Evolutionary conservation across 2,329 filamentous ascomycete genomes (phyloP).

Genomic region (Pestalotiopsis fici): DNA sequence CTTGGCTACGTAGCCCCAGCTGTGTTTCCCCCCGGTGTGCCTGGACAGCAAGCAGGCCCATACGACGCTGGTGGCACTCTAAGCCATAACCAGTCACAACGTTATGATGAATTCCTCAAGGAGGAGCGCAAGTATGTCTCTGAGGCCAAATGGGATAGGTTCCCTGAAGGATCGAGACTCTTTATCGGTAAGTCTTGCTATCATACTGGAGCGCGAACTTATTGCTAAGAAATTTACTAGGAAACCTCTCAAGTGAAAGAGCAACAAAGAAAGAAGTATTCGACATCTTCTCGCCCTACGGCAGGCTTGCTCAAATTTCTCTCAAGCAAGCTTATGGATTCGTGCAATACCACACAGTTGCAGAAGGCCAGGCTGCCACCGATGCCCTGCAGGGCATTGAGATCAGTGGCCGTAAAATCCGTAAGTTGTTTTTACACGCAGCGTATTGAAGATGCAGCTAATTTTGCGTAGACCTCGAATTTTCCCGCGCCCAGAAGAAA

Average conservation of each 20-base stretch:
- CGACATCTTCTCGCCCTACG: constrained; percentile 83
- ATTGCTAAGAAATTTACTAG: constrained; percentile 47
- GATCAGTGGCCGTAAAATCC: constrained; percentile 88
- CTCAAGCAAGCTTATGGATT: constrained; percentile 98
- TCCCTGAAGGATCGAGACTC: constrained; percentile 74
- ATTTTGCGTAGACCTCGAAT: constrained; percentile 70
- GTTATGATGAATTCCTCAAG: constrained; percentile 71
- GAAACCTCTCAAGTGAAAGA: constrained; percentile 89
- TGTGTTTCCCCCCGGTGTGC: constrained; percentile 22
- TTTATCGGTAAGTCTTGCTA: constrained; percentile 68
- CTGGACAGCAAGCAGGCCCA: constrained; percentile 8
- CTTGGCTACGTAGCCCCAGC: constrained; percentile 30
- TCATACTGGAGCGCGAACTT: constrained; percentile 15
- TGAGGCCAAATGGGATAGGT: constrained; percentile 80
- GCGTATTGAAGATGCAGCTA: constrained; percentile 21
- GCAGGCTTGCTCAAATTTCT: constrained; percentile 88
- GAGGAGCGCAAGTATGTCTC: constrained; percentile 76
- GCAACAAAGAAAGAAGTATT: constrained; percentile 94
- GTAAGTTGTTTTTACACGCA: constrained; percentile 56
- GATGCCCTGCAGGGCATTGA: constrained; percentile 77
- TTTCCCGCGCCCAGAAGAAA: constrained; percentile 85
- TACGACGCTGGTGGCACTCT: constrained; percentile 15
- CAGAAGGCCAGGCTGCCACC: constrained; percentile 75
- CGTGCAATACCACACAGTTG: constrained; percentile 82
- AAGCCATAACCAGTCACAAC: constrained; percentile 35